phyloP scores from a whole-genome alignment of 2,329 filamentous ascomycete genomes.

The Calonectria multiphialidica region DNA sequence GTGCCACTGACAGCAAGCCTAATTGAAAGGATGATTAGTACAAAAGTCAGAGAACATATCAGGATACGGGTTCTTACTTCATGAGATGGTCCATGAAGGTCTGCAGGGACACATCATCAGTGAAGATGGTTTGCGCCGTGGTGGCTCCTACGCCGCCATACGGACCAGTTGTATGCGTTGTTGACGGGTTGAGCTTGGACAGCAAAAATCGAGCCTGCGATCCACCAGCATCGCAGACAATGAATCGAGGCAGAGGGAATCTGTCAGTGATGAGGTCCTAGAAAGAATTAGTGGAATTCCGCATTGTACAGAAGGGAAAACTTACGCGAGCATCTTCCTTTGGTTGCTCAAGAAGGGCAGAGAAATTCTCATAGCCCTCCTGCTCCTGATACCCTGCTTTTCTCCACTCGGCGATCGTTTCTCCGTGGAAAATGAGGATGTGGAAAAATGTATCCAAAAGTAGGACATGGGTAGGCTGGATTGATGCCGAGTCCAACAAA shows the following conservation, averaged over 20 bases:
- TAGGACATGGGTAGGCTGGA: slow-evolving; percentile 92
- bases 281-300: slow-evolving; percentile 38
- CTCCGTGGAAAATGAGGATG: slow-evolving; percentile 98
- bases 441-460: slow-evolving; percentile 99
- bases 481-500: slow-evolving; percentile 95
- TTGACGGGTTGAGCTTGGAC: slow-evolving; percentile 97
- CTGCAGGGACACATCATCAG: slow-evolving; percentile 96
- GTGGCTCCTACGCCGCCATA: slow-evolving; percentile 89
- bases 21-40: slow-evolving; percentile 28
- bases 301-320: slow-evolving; percentile 25
- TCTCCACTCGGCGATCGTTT: slow-evolving; percentile 97
- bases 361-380: slow-evolving; percentile 98
- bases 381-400: slow-evolving; percentile 98
- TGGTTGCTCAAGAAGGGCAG: slow-evolving; percentile 85
- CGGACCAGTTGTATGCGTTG: slow-evolving; percentile 92
- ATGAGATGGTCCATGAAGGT: slow-evolving; percentile 99
- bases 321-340: slow-evolving; percentile 95
- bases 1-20: slow-evolving; percentile 74
- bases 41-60: background rate
- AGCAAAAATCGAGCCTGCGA: slow-evolving; percentile 97
- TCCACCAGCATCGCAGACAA: slow-evolving; percentile 97
- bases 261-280: slow-evolving; percentile 97
- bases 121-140: slow-evolving; percentile 98
- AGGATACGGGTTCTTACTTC: slow-evolving; percentile 75
- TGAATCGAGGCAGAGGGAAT: slow-evolving; percentile 98